These are phyloP conservation scores for Byssothecium circinans DNA, from an alignment of 2,329 filamentous ascomycete genomes.

Conservation along the genomic window DNA sequence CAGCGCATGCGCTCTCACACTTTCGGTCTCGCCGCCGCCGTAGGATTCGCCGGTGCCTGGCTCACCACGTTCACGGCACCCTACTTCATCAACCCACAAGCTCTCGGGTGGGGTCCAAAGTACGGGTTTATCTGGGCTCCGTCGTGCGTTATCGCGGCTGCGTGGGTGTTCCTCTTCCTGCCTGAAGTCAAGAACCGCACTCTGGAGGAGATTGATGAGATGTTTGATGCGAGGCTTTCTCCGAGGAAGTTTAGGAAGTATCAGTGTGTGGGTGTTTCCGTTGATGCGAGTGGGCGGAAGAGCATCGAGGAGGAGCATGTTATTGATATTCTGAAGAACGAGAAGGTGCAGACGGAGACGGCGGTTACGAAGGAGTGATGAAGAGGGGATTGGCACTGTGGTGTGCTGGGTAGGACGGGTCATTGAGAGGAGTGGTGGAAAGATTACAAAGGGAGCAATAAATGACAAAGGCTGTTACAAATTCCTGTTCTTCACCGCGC, in stretches of 20 bases:
- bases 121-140: conserved; percentile 61
- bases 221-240: conserved; percentile 49
- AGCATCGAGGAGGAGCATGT: conserved; percentile 31
- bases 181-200: conserved; percentile 59
- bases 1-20: conserved; percentile 60
- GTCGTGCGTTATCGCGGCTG: conserved; percentile 33
- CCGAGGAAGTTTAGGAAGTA: conserved; percentile 50
- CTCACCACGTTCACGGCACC: conserved; percentile 61
- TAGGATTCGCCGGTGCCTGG: conserved; percentile 59
- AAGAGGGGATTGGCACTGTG: too few species aligned
- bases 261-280: conserved; percentile 29
- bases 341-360: conserved; percentile 32
- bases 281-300: conserved; percentile 19
- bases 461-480: too few species aligned
- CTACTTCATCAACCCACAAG: conserved; percentile 60
- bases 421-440: too few species aligned
- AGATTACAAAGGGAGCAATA: too few species aligned
- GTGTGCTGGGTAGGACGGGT: too few species aligned
- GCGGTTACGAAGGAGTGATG: conserved; percentile 24
- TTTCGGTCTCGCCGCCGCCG: conserved; percentile 56
- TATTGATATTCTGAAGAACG: conserved; percentile 25
- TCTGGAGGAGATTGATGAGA: conserved; percentile 59
- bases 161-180: conserved; percentile 49
- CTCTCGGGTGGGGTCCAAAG: conserved; percentile 60
- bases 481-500: too few species aligned